Evolutionary conservation across 192 early-diverging fungal genomes (phyloP).

Genomic region (Cladochytrium replicatum): DNA sequence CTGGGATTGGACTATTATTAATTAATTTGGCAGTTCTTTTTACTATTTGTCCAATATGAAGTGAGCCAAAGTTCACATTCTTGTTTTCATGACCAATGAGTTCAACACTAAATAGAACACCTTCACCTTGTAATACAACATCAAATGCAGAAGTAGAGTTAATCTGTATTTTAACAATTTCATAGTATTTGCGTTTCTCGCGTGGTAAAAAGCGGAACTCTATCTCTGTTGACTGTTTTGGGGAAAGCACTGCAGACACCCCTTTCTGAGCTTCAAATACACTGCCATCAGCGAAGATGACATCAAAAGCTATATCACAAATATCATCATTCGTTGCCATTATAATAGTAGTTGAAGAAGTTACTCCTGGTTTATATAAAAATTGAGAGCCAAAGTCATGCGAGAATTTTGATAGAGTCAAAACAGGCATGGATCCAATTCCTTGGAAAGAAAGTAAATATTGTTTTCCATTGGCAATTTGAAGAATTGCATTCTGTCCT

Average conservation of each 20-base stretch:
- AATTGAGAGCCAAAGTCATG: constrained; percentile 47
- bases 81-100: constrained; percentile 23
- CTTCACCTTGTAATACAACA: constrained; percentile 32
- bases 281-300: constrained; percentile 10
- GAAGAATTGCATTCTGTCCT: constrained; percentile 33
- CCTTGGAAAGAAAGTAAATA: constrained; percentile 41
- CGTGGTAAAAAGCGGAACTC: constrained; percentile 39
- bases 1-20: constrained; percentile 42
- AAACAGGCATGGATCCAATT: constrained; percentile 30
- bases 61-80: constrained; percentile 45
- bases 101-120: constrained; percentile 39
- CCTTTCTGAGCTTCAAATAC: constrained; percentile 32
- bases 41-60: constrained; percentile 36
- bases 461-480: constrained; percentile 38
- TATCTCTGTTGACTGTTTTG: constrained; percentile 28
- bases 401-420: constrained; percentile 23
- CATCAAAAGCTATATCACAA: constrained; percentile 36
- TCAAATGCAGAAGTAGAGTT: constrained; percentile 39
- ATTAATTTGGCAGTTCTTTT: constrained; percentile 28
- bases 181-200: constrained; percentile 30
- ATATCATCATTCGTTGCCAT: constrained; percentile 43
- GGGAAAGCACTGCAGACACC: constrained; percentile 18
- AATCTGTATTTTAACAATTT: constrained; percentile 42
- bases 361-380: constrained; percentile 31
- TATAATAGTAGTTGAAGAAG: constrained; percentile 18